Conservation (phyloP, 2,329 filamentous ascomycete species). For the Ceratocystis colombiana region DNA sequence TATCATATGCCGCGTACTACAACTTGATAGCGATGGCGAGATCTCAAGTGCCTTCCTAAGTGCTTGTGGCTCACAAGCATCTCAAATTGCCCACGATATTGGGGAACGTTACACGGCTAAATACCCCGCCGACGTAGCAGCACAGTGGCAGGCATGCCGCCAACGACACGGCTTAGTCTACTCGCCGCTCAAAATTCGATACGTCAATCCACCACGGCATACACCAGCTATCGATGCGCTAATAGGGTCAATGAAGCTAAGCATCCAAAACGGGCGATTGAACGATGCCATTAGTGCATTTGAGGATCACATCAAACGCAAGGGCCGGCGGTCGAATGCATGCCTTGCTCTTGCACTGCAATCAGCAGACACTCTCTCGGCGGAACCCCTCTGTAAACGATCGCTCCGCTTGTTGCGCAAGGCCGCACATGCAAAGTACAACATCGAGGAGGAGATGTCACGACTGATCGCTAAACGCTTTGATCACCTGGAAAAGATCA, state of each 20-base stretch:
- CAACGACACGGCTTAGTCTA: neutral
- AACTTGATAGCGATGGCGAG: constrained; percentile 17
- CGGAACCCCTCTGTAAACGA: neutral
- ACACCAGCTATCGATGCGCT: constrained; percentile 16
- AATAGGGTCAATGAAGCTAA: constrained; percentile 22
- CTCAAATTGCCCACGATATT: constrained; percentile 18
- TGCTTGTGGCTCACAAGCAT: constrained; percentile 11
- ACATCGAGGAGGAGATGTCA: constrained; percentile 19
- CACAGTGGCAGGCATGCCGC: neutral
- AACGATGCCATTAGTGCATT: constrained; percentile 16
- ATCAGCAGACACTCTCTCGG: constrained; percentile 13
- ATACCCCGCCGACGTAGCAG: constrained; percentile 1
- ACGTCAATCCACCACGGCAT: constrained; percentile 10
- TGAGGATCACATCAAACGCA: constrained; percentile 16
- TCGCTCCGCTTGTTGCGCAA: constrained; percentile 17
- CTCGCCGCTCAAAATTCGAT: constrained; percentile 12
- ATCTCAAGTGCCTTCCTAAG: constrained; percentile 5
- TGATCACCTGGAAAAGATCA: constrained; percentile 15
- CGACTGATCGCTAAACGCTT: constrained; percentile 15
- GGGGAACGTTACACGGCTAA: constrained; percentile 2
- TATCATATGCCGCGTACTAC: constrained; percentile 18
- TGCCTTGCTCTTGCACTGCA: constrained; percentile 21
- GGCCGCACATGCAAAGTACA: constrained; percentile 18
- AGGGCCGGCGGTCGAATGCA: constrained; percentile 17
- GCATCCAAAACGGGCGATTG: constrained; percentile 4